Base-by-base conservation (phyloP, 352 stramenopile species). In the Phytophthora fragariae region DNA sequence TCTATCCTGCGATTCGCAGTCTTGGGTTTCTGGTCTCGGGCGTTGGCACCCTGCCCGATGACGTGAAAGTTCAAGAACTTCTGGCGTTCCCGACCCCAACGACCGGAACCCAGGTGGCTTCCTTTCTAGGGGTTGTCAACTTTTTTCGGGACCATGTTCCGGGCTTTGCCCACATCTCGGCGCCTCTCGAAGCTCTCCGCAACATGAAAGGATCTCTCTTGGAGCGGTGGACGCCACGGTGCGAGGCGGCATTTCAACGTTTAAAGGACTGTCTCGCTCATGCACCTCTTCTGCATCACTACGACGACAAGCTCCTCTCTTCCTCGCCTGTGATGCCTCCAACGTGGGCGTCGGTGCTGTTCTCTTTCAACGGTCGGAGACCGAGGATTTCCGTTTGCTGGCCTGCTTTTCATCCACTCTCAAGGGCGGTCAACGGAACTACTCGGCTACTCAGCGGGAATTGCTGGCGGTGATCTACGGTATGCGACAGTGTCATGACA, bases 1-100 rank as follows among this genome's bases (percentile, higher is more conserved):
- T 46, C 29, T 59, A 59, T 29, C 53, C 53, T 44, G 53, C 31
- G 5, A 59, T 59, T 59, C 14, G 53, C 15, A 59, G 29, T 46
- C 12, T 29, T 5, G 53, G 29, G 27, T 59, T 46, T 27, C 31
- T 59, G 15, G 15, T 47, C 11, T 59, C 53, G 10, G 53, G 53
- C 5, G 31, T 59, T 5, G 53, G 53, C 9, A 21, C 29, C 7
- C 31, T 59, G 17, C 15, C 31, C n/a, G 15, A 44, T 29, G 29
- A 59, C 10, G 53, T 57, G n/a, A 57, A 57, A 46, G 12, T 46
- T 10, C 29, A 44, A 3, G 31, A 59, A 27, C 14, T 46, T 15
- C 9, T 29, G 9, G 29, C 29, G 27, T 59, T 46, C 15, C 53
- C 53, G 37, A 29, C 14, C 14, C 31, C 53, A 19, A 19, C 15